Conservation (phyloP, 169 alveolate species). For the Nephromyces sp. region DNA sequence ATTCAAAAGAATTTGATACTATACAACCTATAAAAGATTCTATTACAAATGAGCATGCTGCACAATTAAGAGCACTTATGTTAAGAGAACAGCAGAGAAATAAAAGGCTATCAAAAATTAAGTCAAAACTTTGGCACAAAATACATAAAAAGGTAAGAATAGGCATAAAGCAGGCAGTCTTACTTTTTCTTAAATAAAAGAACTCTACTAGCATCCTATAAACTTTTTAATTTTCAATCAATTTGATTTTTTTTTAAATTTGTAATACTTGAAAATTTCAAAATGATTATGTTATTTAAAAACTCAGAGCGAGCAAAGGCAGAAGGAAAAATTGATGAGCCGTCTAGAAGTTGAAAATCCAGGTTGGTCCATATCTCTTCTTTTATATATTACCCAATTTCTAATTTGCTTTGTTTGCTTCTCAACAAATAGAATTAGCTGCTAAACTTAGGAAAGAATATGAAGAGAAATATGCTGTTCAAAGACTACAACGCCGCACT, state of each 20-base stretch:
- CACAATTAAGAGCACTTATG: constrained; percentile 27
- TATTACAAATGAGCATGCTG: constrained; percentile 23
- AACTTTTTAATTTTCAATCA: neutral
- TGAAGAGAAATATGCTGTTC: constrained; percentile 33
- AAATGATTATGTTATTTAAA: neutral
- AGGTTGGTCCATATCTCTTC: neutral
- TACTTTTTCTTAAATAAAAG: neutral
- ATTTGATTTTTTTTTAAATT: neutral
- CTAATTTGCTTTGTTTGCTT: too few relatives aligned
- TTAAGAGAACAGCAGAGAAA: constrained; percentile 30
- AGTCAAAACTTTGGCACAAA: constrained; percentile 18
- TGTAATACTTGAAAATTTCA: neutral
- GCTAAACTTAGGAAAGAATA: constrained; percentile 16
- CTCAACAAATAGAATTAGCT: constrained; percentile 26
- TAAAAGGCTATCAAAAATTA: constrained; percentile 19
- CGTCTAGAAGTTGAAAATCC: constrained; percentile 32
- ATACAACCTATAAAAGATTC: neutral
- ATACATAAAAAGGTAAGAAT: constrained; percentile 10
- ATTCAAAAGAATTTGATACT: neutral
- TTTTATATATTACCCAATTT: neutral
- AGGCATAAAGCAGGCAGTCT: neutral
- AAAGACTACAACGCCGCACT: constrained; percentile 16
- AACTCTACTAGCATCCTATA: neutral
- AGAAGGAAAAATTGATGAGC: constrained; percentile 32
- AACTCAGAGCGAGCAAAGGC: constrained; percentile 6